Conservation (phyloP, 2,329 filamentous ascomycete species). For the Ophiostoma novo-ulmi region DNA sequence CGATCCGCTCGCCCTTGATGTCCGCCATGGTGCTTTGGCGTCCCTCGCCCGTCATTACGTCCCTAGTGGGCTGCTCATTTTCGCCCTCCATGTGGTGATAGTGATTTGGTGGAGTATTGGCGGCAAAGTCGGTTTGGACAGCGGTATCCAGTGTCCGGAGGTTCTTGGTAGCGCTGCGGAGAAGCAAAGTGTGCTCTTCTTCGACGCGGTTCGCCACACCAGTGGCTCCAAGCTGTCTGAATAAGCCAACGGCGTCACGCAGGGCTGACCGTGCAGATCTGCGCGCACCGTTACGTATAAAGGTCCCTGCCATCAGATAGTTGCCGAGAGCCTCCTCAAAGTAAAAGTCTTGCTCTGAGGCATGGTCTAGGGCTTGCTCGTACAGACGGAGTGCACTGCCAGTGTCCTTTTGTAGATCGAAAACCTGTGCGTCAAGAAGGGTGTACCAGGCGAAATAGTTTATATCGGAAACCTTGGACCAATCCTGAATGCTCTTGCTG, state of each 20-base stretch:
- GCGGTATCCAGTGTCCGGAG: conserved; percentile 56
- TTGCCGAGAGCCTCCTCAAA: conserved; percentile 70
- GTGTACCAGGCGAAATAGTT: conserved; percentile 69
- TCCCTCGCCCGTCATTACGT: conserved; percentile 35
- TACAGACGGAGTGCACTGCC: conserved; percentile 58
- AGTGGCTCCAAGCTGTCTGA: conserved; percentile 61
- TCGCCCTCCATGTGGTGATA: conserved; percentile 44
- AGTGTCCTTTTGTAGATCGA: conserved; percentile 55
- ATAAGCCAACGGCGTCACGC: conserved; percentile 62
- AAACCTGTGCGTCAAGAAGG: conserved; percentile 62
- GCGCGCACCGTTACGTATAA: conserved; percentile 59
- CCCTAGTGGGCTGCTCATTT: conserved; percentile 42
- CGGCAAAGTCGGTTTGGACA: conserved; percentile 63
- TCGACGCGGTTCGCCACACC: conserved; percentile 65
- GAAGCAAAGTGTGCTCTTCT: conserved; percentile 60
- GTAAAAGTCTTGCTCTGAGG: conserved; percentile 59
- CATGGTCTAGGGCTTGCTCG: conserved; percentile 67
- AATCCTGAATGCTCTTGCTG: conserved; percentile 58
- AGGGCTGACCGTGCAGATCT: conserved; percentile 65
- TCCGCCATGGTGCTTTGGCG: conserved; percentile 42
- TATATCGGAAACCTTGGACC: conserved; percentile 58
- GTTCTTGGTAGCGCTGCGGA: conserved; percentile 57
- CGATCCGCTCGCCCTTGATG: conserved; percentile 53
- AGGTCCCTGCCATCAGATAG: conserved; percentile 67
- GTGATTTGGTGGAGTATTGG: conserved; percentile 49